These are phyloP conservation scores for Pseudogymnoascus sp. DNA, from an alignment of 2,329 filamentous ascomycete species.

Conservation along the genomic window DNA sequence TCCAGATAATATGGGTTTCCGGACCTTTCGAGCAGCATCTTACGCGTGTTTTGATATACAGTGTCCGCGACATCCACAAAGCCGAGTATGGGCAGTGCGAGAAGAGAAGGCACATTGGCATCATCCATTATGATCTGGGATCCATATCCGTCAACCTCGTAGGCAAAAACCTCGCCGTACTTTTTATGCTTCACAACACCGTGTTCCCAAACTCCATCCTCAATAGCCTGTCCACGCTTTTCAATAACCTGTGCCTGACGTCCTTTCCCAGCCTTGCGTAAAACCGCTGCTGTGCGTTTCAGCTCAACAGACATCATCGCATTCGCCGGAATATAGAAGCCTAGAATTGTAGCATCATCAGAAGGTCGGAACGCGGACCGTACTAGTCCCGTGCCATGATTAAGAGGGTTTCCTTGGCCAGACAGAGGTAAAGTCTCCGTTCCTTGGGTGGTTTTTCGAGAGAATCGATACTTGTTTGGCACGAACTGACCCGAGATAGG, in stretches of 20 bases:
- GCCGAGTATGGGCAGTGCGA: conserved; percentile 70
- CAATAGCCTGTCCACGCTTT: conserved; percentile 52
- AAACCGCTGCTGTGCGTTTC: conserved; percentile 59
- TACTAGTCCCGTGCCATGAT: conserved; percentile 72
- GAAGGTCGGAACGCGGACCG: conserved; percentile 90
- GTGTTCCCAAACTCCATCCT: conserved; percentile 73
- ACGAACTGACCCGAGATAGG: conserved; percentile 52
- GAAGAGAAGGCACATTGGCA: conserved; percentile 74
- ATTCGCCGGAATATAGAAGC: conserved; percentile 91
- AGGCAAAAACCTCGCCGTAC: conserved; percentile 74
- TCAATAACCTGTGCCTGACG: conserved; percentile 49
- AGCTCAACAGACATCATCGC: conserved; percentile 94
- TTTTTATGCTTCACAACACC: conserved; percentile 69
- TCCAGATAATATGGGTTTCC: conserved; percentile 79
- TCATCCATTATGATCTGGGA: conserved; percentile 81
- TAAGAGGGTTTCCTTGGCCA: conserved; percentile 87
- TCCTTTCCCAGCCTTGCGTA: conserved; percentile 48
- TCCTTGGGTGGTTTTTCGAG: conserved; percentile 66
- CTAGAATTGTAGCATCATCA: conserved; percentile 88
- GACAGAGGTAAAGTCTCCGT: conserved; percentile 82
- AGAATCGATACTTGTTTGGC: conserved; percentile 79
- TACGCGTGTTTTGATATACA: conserved; percentile 81
- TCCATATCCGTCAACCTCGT: conserved; percentile 81
- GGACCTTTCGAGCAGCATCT: conserved; percentile 40
- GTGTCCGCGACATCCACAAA: conserved; percentile 58